Base-by-base conservation (phyloP, 139 green algal species). In the Micromonas pusilla region DNA sequence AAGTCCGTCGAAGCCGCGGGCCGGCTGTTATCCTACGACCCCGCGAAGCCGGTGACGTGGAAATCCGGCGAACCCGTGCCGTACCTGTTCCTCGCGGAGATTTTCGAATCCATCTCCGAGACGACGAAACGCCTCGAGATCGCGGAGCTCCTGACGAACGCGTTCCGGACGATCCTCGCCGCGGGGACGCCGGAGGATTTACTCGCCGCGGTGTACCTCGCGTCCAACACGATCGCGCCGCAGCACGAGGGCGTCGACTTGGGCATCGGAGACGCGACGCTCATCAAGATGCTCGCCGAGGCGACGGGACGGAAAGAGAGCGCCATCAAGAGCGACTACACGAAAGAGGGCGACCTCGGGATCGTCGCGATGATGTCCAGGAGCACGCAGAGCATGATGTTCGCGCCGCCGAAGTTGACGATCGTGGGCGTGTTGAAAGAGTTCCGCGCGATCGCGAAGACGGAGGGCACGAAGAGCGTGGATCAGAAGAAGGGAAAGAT, bases 211-310 rank as follows among this genome's bases (percentile, higher is more conserved):
- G 79, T 81, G n/a, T 83, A 83, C 33, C 38, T 83, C 45, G 57
- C 54, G 53, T 70, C 32, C 52, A 97, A 97, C 85, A 79, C 82
- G 6, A 89, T 99, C 72, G 92, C 89, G 21, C 91, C 95, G 0
- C 81, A 92, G 0, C 92, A 99, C 83, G 85, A 88, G 45, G 95
- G 93, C 19, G 73, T 97, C 25, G 95, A 99, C 88, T 90, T 99
- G 62, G 94, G 94, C 38, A 90, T 98, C 6, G 95, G 95, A 0
- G 95, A 99, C 26, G 81, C 90, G 30, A 96, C 89, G 6, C 86
- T 99, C 3, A 90, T 97, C 66, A 96, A 96, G 83, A 89, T 90
- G 9, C 79, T 98, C 54, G 88, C 88, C 19, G 77, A 93, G 52
- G 87, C 87, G 25, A 97, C 93, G 21, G 92, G 94, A 19, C 83